Evolutionary conservation across 2,329 filamentous ascomycete genomes (phyloP), one percentile per base, ranked within the genome.

Genomic region (Exophiala lecanii-corni): DNA sequence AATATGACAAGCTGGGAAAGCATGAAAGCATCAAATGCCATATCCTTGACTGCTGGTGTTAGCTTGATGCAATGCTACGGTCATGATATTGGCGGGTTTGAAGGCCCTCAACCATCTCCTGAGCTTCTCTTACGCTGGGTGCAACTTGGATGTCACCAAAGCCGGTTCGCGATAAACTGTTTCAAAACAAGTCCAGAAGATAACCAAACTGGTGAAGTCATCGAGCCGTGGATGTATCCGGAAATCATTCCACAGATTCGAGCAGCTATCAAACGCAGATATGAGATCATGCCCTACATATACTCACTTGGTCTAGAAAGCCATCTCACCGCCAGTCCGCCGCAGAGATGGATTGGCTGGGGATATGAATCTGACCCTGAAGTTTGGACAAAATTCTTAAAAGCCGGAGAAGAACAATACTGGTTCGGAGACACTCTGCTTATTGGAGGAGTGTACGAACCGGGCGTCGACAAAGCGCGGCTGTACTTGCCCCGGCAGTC

Each of bases 151-250:
- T 76, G 80, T 47, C 76, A 86, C 63, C 82, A 81, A 1, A 74
- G 79, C 0, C 78, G 83, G 0, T 86, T 87, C 55, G 80, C 83
- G 9, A 86, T 86, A 67, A 87, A 87, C 62, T 87, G 83, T 62
- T 86, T 82, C 74, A 87, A 87, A 65, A 87, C 84, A 0, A 76
- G 74, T 0, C 72, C 76, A 0, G 67, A 74, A 1, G 79, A 86
- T 61, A 86, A 81, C 55, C 69, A 70, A 0, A 71, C 84, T 17
- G 83, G 83, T 5, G 82, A 84, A 25, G 82, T 87, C 0, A 87
- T 87, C 45, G 82, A 86, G 64, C 83, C 83, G 0, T 87, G 82
- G 81, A 86, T 86, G 81, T 84, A 86, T 56, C 79, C 81, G 0
- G 75, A 81, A 25, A 79, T 80, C 19, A 79, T 80, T 0, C 75